A percentile compares a stretch with the other conserved stretches of the same genome.
Evolutionary conservation across 208 protist genomes (phyloP).

Genomic region (Crithidia expoeki): DNA sequence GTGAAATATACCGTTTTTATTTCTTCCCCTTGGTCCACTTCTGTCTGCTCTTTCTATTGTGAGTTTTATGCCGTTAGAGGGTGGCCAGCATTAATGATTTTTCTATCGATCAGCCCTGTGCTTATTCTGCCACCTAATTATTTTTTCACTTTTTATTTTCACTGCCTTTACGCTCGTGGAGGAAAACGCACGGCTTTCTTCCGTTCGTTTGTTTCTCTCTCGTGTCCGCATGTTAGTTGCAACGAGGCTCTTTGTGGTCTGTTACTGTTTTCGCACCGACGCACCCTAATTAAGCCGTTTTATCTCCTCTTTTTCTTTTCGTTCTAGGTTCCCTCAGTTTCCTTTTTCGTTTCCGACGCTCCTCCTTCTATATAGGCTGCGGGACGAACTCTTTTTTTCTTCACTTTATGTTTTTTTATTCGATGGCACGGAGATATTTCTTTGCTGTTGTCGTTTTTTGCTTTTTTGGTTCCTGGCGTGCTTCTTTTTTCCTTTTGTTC

Average conservation of each 20-base stretch:
- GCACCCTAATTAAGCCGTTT: too few relatives aligned
- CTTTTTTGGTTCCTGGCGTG: background rate
- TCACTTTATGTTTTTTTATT: background rate
- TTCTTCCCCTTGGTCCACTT: background rate
- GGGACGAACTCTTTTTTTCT: background rate
- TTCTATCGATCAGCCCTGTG: constrained; percentile 14
- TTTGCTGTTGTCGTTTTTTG: background rate
- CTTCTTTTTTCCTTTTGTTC: background rate
- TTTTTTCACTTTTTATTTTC: constrained; percentile 1
- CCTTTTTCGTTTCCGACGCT: too few relatives aligned
- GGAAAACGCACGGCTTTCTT: background rate
- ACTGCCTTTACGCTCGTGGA: background rate
- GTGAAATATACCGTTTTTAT: background rate
- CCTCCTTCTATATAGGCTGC: too few relatives aligned
- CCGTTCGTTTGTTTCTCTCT: constrained; percentile 1
- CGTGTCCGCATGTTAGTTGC: too few relatives aligned
- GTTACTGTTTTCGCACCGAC: too few relatives aligned
- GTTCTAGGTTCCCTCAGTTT: too few relatives aligned
- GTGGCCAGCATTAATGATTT: background rate
- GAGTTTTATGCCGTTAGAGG: constrained; percentile 3
- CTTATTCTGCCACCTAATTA: background rate
- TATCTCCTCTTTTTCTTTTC: too few relatives aligned
- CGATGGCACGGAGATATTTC: background rate
- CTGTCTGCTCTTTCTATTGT: background rate
- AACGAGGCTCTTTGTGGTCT: too few relatives aligned